Percentiles rank a stretch among this genome's conserved stretches.
phyloP scores from a whole-genome alignment of 345 rosid species.

The Isatis tinctoria region DNA sequence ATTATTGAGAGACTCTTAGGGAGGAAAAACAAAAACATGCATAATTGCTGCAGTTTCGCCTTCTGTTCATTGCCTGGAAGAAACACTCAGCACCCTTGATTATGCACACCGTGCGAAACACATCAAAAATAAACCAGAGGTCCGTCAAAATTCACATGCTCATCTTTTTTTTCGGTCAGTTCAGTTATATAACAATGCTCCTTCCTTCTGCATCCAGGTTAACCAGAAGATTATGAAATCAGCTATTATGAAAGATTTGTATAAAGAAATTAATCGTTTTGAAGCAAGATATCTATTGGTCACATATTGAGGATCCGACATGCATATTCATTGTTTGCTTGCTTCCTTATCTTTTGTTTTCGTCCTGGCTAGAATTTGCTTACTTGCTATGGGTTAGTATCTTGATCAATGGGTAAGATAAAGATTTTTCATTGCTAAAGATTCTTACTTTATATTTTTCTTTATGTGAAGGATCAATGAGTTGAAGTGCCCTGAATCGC shows the following conservation, averaged over 20 bases:
- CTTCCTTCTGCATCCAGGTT: slow-evolving; percentile 49
- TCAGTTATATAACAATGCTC: neutral
- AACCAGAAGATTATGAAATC: slow-evolving; percentile 99
- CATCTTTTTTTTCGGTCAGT: neutral
- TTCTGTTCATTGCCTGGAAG: slow-evolving; percentile 90
- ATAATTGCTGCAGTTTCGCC: slow-evolving; percentile 95
- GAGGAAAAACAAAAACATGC: slow-evolving; percentile 99
- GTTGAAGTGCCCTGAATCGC: slow-evolving; percentile 68
- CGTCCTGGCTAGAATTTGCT: no score
- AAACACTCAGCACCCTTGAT: slow-evolving; percentile 97
- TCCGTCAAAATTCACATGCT: slow-evolving; percentile 27
- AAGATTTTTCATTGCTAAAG: neutral
- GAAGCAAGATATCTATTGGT: slow-evolving; percentile 66
- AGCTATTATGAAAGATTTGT: slow-evolving; percentile 90
- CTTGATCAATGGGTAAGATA: neutral
- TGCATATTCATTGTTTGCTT: no score
- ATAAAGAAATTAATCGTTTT: slow-evolving; percentile 91
- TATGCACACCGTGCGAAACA: slow-evolving; percentile 98
- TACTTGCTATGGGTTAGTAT: slow-evolving; percentile 69
- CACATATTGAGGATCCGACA: neutral
- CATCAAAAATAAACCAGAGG: slow-evolving; percentile 98
- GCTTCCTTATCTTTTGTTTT: no score
- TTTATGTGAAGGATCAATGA: slow-evolving; percentile 47
- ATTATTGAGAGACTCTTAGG: slow-evolving; percentile 92
- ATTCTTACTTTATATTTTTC: neutral